Conservation (phyloP, 2,329 filamentous ascomycete genomes). For the Amylocarpus encephaloides region DNA sequence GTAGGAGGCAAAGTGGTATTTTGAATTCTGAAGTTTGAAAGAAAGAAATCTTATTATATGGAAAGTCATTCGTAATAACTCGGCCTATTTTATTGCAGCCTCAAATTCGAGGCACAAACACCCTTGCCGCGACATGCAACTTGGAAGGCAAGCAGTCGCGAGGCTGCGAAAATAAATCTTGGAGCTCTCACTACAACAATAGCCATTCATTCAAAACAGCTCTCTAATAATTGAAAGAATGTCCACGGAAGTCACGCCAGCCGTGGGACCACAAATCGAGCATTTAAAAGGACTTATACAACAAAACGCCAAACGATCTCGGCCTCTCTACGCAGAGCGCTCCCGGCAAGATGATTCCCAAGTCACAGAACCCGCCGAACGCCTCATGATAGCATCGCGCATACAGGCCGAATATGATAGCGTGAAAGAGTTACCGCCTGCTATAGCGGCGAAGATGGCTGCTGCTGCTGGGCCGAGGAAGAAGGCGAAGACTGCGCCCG, state of each 20-base stretch:
- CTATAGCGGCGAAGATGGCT: conserved; percentile 73
- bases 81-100: conserved; percentile 10
- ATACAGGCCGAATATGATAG: conserved; percentile 62
- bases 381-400: conserved; percentile 26
- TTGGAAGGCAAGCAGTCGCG: conserved; percentile 2
- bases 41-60: not conserved
- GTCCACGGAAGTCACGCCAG: conserved; percentile 7
- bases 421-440: conserved; percentile 69
- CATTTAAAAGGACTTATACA: conserved; percentile 35
- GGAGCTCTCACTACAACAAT: not conserved
- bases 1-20: not conserved
- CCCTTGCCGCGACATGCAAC: not conserved
- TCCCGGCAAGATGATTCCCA: conserved; percentile 17
- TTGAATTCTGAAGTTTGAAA: not conserved
- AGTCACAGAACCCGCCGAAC: conserved; percentile 26
- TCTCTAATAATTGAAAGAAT: conserved; percentile 10
- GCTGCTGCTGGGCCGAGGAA: conserved; percentile 55
- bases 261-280: conserved; percentile 15
- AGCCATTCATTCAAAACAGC: not conserved
- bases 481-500: conserved; percentile 46
- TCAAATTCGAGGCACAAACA: conserved; percentile 8
- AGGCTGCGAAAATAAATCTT: conserved; percentile 13
- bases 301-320: conserved; percentile 38
- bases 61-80: conserved; percentile 7
- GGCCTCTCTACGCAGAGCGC: conserved; percentile 35